Conservation (phyloP, 805 yeast species). For the Komagataella pastoris region DNA sequence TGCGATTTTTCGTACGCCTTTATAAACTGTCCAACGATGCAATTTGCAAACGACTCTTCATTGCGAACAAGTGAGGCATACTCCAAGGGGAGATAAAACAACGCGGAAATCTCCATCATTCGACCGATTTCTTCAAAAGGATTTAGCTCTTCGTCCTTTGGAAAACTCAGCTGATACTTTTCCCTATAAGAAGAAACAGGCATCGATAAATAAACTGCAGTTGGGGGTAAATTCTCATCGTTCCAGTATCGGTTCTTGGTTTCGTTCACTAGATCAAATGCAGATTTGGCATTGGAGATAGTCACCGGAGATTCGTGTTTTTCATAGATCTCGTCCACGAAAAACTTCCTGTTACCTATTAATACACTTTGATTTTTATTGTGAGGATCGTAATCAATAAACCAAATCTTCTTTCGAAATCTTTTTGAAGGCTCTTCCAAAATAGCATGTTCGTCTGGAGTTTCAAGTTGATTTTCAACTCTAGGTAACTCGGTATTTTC, state of each 20-base stretch:
- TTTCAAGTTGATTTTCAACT: neutral
- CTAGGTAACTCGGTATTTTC: neutral
- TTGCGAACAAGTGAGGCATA: conserved; percentile 19
- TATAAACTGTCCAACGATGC: conserved; percentile 25
- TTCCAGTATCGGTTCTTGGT: conserved; percentile 1
- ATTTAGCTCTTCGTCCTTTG: conserved; percentile 43
- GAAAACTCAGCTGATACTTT: conserved; percentile 30
- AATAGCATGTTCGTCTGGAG: neutral
- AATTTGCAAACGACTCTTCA: conserved; percentile 18
- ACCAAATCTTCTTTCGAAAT: neutral
- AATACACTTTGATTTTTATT: neutral
- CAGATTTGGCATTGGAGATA: neutral
- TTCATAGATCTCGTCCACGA: neutral
- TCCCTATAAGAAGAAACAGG: conserved; percentile 36
- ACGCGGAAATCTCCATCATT: conserved; percentile 28
- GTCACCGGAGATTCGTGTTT: neutral
- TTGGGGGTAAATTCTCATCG: conserved; percentile 12
- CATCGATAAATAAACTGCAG: conserved; percentile 15
- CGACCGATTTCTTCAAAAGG: conserved; percentile 52
- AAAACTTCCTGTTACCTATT: neutral
- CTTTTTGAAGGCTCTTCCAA: neutral
- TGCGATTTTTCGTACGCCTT: conserved; percentile 18
- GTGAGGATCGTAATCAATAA: neutral
- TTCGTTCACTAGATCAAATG: neutral
- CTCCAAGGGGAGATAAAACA: conserved; percentile 24